Base-by-base conservation (phyloP, 2,329 filamentous ascomycete species). In the Thyridium curvatum region DNA sequence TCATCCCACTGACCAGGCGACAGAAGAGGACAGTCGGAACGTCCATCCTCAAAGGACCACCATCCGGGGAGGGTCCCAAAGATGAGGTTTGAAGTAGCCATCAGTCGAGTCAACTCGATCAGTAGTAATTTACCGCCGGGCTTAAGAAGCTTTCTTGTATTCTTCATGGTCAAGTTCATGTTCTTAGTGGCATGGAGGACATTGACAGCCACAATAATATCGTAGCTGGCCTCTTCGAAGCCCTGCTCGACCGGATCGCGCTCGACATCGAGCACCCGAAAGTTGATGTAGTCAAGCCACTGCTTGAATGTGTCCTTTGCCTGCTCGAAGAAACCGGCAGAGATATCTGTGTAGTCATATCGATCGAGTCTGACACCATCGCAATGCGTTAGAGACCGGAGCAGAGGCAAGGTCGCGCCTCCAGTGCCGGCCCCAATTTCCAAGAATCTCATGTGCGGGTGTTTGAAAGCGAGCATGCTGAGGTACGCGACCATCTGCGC, bases 321-420 rank as follows among this genome's bases (percentile, higher is more conserved):
- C 2, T 51, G 43, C 16, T 61, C 57, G 32, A 70, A 67, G 49
- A 63, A 64, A 13, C 54, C 58, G 3, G 53, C 40, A 3, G 58
- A 59, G 15, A 65, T 59, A 41, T 71, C 66, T 0, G 68, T 70
- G 46, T 56, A 71, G 4, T 59, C 62, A 44, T 69, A 72, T 10
- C 35, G 32, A 2, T 26, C 13, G 15, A 48, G 38, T n/a, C 14
- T 14, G 21, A 34, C 17, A 12, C 31, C n/a, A 35, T 32, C 32
- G 7, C 10, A 15, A 12, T 28, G 21, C 14, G 12, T 15, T 8
- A 48, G 43, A 3, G 41, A 31, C 3, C 40, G 41, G 14, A 56
- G 26, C 32, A 50, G 30, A 2, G 42, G 35, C n/a, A 46, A 40
- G 8, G 56, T 58, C 9, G 53, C 50, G 8, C 51, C 50, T 13